phyloP scores from a whole-genome alignment of 202 grass and related monocot species.

The Elaeis oleifera region DNA sequence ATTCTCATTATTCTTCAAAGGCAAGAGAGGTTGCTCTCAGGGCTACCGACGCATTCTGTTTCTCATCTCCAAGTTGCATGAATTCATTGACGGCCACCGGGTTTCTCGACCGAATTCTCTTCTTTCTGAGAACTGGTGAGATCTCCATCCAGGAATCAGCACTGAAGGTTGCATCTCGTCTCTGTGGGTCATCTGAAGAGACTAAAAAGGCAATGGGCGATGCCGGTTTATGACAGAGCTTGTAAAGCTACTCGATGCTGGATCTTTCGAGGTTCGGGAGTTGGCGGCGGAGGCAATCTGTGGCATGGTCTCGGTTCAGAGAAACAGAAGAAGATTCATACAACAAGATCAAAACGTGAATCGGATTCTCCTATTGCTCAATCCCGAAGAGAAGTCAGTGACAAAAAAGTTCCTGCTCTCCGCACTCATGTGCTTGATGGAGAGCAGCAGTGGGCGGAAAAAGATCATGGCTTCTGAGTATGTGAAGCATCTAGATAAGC shows the following conservation, averaged over 20 bases:
- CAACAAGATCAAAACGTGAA: neutral
- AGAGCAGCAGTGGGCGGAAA: constrained; percentile 8
- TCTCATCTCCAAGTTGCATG: neutral
- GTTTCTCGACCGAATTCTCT: neutral
- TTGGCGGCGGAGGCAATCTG: neutral
- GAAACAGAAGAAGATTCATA: constrained; percentile 6
- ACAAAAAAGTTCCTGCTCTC: constrained; percentile 1
- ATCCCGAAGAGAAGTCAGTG: constrained; percentile 1
- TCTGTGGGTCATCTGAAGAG: constrained; percentile 5
- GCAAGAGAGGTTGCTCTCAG: constrained; percentile 10
- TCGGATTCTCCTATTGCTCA: constrained; percentile 1
- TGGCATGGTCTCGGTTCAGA: neutral
- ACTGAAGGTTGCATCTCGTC: neutral
- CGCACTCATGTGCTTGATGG: neutral
- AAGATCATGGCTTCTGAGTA: constrained; percentile 12
- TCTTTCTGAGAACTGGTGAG: constrained; percentile 4
- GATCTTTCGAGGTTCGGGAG: constrained; percentile 5
- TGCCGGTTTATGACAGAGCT: constrained; percentile 4
- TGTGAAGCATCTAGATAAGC: constrained; percentile 1
- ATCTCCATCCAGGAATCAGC: constrained; percentile 8
- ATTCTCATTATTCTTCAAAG: neutral
- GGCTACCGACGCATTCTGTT: neutral
- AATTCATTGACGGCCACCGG: neutral
- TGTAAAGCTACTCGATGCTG: constrained; percentile 1
- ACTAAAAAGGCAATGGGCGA: constrained; percentile 1